Evolutionary conservation across 352 stramenopile genomes (phyloP), one percentile per base, ranked within the genome.

Genomic region (Globisporangium uncinulatum): DNA sequence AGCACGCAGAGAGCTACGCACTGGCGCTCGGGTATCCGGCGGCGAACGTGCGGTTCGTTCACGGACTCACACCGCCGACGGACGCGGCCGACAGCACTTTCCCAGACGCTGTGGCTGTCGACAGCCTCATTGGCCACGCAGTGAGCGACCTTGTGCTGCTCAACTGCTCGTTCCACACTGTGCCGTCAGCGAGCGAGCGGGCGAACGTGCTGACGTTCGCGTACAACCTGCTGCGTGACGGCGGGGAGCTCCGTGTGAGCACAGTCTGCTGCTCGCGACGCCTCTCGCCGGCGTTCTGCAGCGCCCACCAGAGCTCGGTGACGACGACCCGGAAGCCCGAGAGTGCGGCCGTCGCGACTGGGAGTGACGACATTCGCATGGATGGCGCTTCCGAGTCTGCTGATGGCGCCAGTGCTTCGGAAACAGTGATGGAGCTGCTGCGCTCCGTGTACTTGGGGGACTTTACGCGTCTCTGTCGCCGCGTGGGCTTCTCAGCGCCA

Each of bases 121-220:
- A 21, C 46, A 21, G n/a, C 44, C 31, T 20, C 46, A 57, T 29
- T 29, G 44, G 13, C 32, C 42, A 31, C 17, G 41, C 54, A 20
- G 29, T 21, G 9, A 41, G 47, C 15, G 29, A 37, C 15, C 11
- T 41, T 5, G 75, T 74, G 31, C 39, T 79, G 34, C 59, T 79
- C 50, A 84, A 78, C 53, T 86, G 78, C 50, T 76, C 78, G 13
- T 73, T 83, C 20, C 74, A 77, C 32, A 57, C 50, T 10, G 43
- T 48, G 3, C 4, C 34, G 31, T 53, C 62, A 49, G 46, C 62
- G 21, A 50, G 44, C 0, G 65, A 68, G 47, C 72, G 74, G 31
- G 59, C 68, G 42, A 55, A 51, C 4, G 48, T 79, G 1, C 52
- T 88, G 21, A 48, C 69, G n/a, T 8, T 69, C 3, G 67, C 63